Evolutionary conservation across 202 grass and related monocot genomes (phyloP).

Genomic region (Setaria italica): DNA sequence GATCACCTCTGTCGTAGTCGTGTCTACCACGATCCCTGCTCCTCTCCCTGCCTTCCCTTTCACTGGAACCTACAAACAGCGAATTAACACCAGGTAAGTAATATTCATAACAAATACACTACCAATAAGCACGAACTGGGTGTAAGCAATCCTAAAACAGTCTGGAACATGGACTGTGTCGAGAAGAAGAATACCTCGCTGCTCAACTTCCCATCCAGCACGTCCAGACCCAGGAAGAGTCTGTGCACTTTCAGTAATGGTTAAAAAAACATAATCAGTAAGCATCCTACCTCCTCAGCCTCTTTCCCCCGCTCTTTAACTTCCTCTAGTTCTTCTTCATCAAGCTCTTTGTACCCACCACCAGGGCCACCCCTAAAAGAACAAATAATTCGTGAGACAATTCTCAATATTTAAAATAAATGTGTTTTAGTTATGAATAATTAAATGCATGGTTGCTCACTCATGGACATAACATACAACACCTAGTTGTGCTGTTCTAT

Average conservation of each 20-base stretch:
- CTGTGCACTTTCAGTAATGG: constrained; percentile 48
- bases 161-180: not conserved
- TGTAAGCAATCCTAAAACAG: not conserved
- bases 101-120: not conserved
- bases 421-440: not conserved
- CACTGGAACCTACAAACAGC: constrained; percentile 40
- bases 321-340: constrained; percentile 99
- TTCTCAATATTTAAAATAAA: not conserved
- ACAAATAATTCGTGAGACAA: constrained; percentile 24
- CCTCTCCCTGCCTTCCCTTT: constrained; percentile 31
- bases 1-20: constrained; percentile 45
- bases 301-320: constrained; percentile 77
- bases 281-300: constrained; percentile 73
- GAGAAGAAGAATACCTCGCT: constrained; percentile 54
- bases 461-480: not conserved
- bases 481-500: not conserved
- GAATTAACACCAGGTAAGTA: not conserved
- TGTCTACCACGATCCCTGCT: constrained; percentile 52
- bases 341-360: constrained; percentile 96
- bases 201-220: constrained; percentile 85
- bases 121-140: constrained; percentile 6
- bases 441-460: constrained; percentile 2
- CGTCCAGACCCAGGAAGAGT: constrained; percentile 70
- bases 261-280: not conserved
- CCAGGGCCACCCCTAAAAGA: constrained; percentile 80